These are phyloP conservation scores for Flaveria floridana DNA, from an alignment of 140 eudicot species.

Conservation along the genomic window DNA sequence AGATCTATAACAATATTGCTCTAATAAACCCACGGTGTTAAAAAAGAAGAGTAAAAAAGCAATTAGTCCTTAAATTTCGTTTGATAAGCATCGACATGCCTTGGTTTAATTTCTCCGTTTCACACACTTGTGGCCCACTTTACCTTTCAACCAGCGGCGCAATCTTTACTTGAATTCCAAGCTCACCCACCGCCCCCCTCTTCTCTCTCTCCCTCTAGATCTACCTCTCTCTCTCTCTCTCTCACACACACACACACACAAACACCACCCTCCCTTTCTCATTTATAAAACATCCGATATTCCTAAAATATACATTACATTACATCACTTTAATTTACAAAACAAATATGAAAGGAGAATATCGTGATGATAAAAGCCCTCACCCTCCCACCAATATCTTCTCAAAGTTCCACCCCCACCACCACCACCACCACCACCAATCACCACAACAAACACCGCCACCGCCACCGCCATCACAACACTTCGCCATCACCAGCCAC, in stretches of 20 bases:
- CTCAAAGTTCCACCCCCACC: conserved; percentile 50
- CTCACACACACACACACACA: not conserved
- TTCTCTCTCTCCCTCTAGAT: conserved; percentile 25
- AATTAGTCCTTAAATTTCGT: too few relatives aligned
- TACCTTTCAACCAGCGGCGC: conserved; percentile 53
- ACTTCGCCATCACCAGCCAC: conserved; percentile 35
- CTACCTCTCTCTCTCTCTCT: conserved; percentile 14
- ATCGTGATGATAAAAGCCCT: conserved; percentile 37
- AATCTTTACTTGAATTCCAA: conserved; percentile 65
- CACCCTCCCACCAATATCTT: conserved; percentile 44
- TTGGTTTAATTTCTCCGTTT: not conserved
- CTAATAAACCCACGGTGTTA: too few relatives aligned
- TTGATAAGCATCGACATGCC: too few relatives aligned
- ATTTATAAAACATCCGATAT: conserved; percentile 5
- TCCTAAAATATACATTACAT: not conserved
- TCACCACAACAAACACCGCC: conserved; percentile 28
- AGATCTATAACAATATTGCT: too few relatives aligned
- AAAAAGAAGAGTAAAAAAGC: too few relatives aligned
- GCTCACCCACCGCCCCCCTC: conserved; percentile 60
- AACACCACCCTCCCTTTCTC: not conserved
- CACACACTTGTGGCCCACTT: conserved; percentile 34
- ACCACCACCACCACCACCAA: conserved; percentile 34
- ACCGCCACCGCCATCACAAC: conserved; percentile 28
- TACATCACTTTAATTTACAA: not conserved
- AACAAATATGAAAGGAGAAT: conserved; percentile 53